Evolutionary conservation across 177 flowering plant genomes (phyloP).

Genomic region (Vitis hybrid): DNA sequence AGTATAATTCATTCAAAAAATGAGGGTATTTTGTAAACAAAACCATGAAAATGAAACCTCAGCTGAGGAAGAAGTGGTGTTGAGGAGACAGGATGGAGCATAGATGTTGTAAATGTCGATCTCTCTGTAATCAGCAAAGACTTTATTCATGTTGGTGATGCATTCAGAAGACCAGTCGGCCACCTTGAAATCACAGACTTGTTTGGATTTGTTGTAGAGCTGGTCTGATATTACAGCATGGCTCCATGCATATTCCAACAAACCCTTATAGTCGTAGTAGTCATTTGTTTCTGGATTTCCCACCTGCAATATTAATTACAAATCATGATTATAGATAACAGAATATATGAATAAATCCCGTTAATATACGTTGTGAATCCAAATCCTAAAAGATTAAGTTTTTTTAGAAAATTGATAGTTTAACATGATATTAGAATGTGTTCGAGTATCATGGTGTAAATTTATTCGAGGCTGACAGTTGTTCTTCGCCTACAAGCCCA

Average conservation of each 20-base stretch:
- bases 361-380: too few species aligned
- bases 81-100: slow-evolving; percentile 48
- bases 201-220: slow-evolving; percentile 28
- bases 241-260: slow-evolving; percentile 73
- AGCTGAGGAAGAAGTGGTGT: slow-evolving; percentile 21
- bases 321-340: too few species aligned
- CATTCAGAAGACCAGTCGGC: slow-evolving; percentile 43
- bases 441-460: too few species aligned
- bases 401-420: neutral
- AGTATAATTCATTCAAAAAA: neutral
- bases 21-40: neutral
- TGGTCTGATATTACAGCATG: slow-evolving; percentile 63
- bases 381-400: neutral
- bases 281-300: slow-evolving; percentile 74
- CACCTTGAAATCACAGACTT: slow-evolving; percentile 50
- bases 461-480: too few species aligned
- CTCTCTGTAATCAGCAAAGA: slow-evolving; percentile 33
- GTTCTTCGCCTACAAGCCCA: too few species aligned
- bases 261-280: slow-evolving; percentile 47
- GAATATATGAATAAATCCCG: too few species aligned
- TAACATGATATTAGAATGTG: too few species aligned
- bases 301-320: slow-evolving; percentile 33
- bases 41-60: neutral
- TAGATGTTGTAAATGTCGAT: slow-evolving; percentile 73
- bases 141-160: slow-evolving; percentile 25